Percentiles rank a stretch among this genome's conserved stretches.
Evolutionary conservation across 1,139 yeast genomes (phyloP).

Genomic region (Yamadazyma sp.): DNA sequence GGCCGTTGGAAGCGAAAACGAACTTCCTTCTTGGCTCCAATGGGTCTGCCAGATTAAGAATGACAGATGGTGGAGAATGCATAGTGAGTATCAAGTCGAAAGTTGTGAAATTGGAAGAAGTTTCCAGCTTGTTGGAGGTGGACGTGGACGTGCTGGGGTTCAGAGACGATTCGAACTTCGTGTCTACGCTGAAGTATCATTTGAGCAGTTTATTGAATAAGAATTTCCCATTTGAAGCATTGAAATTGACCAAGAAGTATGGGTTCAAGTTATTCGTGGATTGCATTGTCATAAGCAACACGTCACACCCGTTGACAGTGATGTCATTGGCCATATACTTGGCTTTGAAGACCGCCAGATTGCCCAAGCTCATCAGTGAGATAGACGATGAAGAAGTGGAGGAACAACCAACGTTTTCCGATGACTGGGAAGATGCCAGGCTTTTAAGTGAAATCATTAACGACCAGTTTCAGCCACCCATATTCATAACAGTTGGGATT

Average conservation of each 20-base stretch:
- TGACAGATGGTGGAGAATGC: slow-evolving; percentile 90
- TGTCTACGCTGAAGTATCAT: slow-evolving; percentile 56
- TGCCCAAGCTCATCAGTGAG: slow-evolving; percentile 72
- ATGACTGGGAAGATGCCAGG: slow-evolving; percentile 70
- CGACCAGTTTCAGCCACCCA: slow-evolving; percentile 61
- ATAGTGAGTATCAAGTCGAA: slow-evolving; percentile 85
- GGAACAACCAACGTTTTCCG: slow-evolving; percentile 89
- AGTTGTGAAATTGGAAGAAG: slow-evolving; percentile 59
- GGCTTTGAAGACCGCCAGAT: slow-evolving; percentile 73
- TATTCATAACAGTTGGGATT: slow-evolving; percentile 72
- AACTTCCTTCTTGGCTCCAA: slow-evolving; percentile 82
- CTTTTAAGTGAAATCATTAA: slow-evolving; percentile 38
- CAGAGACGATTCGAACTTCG: slow-evolving; percentile 68
- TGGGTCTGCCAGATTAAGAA: slow-evolving; percentile 85
- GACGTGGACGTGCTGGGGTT: slow-evolving; percentile 76
- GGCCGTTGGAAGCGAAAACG: slow-evolving; percentile 83
- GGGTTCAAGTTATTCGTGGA: slow-evolving; percentile 77
- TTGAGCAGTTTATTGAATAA: slow-evolving; percentile 48
- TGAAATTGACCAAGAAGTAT: slow-evolving; percentile 70
- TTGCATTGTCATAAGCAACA: slow-evolving; percentile 67
- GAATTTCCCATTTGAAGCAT: slow-evolving; percentile 47
- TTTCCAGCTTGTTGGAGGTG: slow-evolving; percentile 56
- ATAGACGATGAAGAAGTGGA: slow-evolving; percentile 61
- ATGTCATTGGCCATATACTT: slow-evolving; percentile 76
- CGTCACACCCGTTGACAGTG: slow-evolving; percentile 73